A percentile compares a stretch with the other conserved stretches of the same genome.
These are phyloP conservation scores for Cutaneotrichosporon sp. DNA, from an alignment of 1,284 basidiomycete species.

Conservation along the genomic window DNA sequence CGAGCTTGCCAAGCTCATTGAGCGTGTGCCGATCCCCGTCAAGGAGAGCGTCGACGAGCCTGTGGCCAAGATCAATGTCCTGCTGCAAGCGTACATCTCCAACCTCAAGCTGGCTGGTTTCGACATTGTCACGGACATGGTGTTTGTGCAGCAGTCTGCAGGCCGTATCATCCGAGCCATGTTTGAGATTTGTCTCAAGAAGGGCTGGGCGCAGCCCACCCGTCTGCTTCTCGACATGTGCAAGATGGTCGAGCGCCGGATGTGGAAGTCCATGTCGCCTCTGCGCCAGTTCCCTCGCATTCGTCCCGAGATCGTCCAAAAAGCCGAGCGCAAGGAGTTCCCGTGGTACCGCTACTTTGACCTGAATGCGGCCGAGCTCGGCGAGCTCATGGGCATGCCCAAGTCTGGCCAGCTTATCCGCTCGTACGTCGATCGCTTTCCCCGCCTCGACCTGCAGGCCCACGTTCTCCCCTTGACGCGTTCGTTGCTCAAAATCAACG, in stretches of 20 bases:
- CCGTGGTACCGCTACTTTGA: slow-evolving; percentile 97
- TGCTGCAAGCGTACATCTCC: slow-evolving; percentile 92
- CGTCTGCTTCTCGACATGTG: slow-evolving; percentile 87
- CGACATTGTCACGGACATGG: slow-evolving; percentile 97
- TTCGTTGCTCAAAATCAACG: slow-evolving; percentile 76
- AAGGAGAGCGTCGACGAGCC: slow-evolving; percentile 97
- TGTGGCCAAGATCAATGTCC: slow-evolving; percentile 93
- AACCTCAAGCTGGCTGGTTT: slow-evolving; percentile 93
- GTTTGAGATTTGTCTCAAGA: slow-evolving; percentile 96
- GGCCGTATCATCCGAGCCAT: slow-evolving; percentile 92
- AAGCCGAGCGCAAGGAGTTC: slow-evolving; percentile 97
- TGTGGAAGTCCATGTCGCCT: slow-evolving; percentile 99
- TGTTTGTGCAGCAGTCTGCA: slow-evolving; percentile 87
- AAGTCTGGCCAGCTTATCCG: slow-evolving; percentile 88
- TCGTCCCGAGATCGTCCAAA: slow-evolving; percentile 70
- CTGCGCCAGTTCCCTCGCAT: slow-evolving; percentile 79
- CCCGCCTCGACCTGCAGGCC: slow-evolving; percentile 85
- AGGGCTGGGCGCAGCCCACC: slow-evolving; percentile 94
- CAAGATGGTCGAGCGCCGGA: slow-evolving; percentile 91
- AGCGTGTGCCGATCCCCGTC: slow-evolving; percentile 93
- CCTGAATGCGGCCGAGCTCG: slow-evolving; percentile 78
- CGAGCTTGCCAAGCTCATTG: slow-evolving; percentile 86
- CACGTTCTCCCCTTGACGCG: slow-evolving; percentile 91
- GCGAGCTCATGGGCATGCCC: slow-evolving; percentile 89
- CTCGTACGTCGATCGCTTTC: slow-evolving; percentile 93